These are phyloP conservation scores for Nitzschia palea DNA, from an alignment of 108 stramenopile genomes.

Conservation along the genomic window DNA sequence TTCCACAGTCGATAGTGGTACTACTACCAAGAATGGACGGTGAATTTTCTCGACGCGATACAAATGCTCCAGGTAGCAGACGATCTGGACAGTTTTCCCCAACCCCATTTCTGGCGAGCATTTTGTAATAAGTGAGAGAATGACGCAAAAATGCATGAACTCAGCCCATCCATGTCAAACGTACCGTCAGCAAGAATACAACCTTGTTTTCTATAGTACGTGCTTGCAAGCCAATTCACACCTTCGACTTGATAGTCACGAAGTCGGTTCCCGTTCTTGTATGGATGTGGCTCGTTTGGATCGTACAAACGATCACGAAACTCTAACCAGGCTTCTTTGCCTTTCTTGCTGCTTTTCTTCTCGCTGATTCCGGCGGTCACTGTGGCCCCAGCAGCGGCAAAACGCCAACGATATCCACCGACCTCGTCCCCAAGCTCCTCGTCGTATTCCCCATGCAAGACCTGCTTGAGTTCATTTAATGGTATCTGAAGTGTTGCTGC, in stretches of 20 bases:
- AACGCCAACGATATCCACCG: slow-evolving; percentile 84
- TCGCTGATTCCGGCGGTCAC: slow-evolving; percentile 65
- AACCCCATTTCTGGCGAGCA: slow-evolving; percentile 19
- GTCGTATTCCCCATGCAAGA: slow-evolving; percentile 74
- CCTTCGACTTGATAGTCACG: slow-evolving; percentile 96
- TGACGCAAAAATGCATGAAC: background rate
- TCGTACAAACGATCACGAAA: slow-evolving; percentile 88
- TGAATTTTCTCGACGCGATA: slow-evolving; percentile 88
- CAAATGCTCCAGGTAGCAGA: slow-evolving; percentile 92
- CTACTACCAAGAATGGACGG: slow-evolving; percentile 96
- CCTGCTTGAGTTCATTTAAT: slow-evolving; percentile 52
- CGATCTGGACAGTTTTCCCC: slow-evolving; percentile 91
- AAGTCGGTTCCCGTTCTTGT: slow-evolving; percentile 80
- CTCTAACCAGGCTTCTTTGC: slow-evolving; percentile 76
- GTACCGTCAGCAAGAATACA: slow-evolving; percentile 95
- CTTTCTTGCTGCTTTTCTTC: slow-evolving; percentile 62
- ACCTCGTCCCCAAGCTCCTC: slow-evolving; percentile 86
- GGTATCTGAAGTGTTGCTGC: slow-evolving; percentile 80
- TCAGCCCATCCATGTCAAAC: background rate
- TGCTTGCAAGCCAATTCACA: slow-evolving; percentile 95
- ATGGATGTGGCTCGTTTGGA: slow-evolving; percentile 74
- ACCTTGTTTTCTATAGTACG: slow-evolving; percentile 87
- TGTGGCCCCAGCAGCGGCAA: slow-evolving; percentile 72
- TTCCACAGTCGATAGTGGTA: slow-evolving; percentile 95
- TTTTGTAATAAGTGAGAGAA: background rate